Percentiles rank a stretch among this genome's conserved stretches.
phyloP scores from a whole-genome alignment of 176 grass and related monocot species.

The Oryza nivara region DNA sequence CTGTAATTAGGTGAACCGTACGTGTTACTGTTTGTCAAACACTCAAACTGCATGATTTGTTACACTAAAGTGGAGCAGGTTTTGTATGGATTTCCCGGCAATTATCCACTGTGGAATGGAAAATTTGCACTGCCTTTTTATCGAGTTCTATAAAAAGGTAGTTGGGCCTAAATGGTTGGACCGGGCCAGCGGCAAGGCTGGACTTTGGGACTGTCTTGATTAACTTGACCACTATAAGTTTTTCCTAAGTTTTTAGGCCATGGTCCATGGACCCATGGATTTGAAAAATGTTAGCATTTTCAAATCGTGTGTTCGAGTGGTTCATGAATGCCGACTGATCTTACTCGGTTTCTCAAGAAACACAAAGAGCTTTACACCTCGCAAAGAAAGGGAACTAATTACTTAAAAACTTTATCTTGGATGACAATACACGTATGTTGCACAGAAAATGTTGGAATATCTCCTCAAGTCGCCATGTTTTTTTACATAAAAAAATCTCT shows the following conservation, averaged over 20 bases:
- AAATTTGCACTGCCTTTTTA: neutral
- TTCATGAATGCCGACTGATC: neutral
- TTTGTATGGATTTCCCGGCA: neutral
- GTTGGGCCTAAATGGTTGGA: neutral
- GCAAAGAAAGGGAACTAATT: neutral
- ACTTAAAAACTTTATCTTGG: neutral
- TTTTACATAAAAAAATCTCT: neutral
- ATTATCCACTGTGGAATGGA: neutral
- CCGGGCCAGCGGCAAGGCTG: constrained; percentile 1
- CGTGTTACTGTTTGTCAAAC: neutral
- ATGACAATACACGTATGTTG: neutral
- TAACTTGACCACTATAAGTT: constrained; percentile 12
- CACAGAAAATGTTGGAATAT: neutral
- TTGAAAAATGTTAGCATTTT: neutral
- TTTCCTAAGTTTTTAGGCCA: constrained; percentile 11
- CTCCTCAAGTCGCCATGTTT: neutral
- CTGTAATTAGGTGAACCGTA: constrained; percentile 7
- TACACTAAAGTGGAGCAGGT: neutral
- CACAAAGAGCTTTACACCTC: neutral
- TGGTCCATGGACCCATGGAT: neutral
- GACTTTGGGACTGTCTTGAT: neutral
- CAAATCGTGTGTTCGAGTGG: neutral
- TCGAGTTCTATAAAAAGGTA: neutral
- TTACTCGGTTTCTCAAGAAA: neutral
- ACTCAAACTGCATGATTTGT: neutral